Percentiles rank a stretch among this genome's conserved stretches.
Evolutionary conservation across 2,329 filamentous ascomycete species (phyloP).

Genomic region (Knufia fluminis): DNA sequence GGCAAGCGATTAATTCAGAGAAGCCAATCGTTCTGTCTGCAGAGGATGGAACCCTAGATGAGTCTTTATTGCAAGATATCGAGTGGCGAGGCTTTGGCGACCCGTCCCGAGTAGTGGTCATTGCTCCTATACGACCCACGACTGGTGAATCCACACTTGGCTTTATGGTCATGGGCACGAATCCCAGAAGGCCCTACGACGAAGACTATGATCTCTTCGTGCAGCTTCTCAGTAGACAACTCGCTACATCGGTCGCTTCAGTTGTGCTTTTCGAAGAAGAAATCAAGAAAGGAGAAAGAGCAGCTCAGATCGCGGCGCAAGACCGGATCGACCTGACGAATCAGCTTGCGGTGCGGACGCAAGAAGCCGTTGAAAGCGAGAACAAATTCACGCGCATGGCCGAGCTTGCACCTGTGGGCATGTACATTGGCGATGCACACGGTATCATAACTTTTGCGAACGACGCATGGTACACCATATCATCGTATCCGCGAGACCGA

Average conservation of each 20-base stretch:
- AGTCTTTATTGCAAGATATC: constrained; percentile 55
- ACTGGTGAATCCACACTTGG: constrained; percentile 65
- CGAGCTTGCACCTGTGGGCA: constrained; percentile 71
- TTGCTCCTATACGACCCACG: constrained; percentile 71
- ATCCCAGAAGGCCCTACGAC: constrained; percentile 69
- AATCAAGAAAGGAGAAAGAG: constrained; percentile 63
- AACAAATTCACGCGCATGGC: constrained; percentile 76
- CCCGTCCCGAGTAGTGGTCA: constrained; percentile 58
- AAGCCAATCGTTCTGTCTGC: constrained; percentile 58
- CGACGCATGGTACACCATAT: constrained; percentile 57
- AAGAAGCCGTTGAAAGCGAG: constrained; percentile 54
- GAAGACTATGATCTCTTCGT: constrained; percentile 73
- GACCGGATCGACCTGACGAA: constrained; percentile 70
- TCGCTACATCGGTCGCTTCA: constrained; percentile 71
- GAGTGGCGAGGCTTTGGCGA: constrained; percentile 64
- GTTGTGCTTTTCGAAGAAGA: constrained; percentile 78
- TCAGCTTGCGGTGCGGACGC: constrained; percentile 56
- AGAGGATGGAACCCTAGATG: constrained; percentile 57
- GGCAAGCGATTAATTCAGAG: constrained; percentile 62
- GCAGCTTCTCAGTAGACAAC: constrained; percentile 62
- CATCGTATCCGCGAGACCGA: constrained; percentile 20
- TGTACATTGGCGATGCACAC: constrained; percentile 68
- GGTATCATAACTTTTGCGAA: constrained; percentile 73
- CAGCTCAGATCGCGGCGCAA: constrained; percentile 63
- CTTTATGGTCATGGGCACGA: constrained; percentile 69